phyloP scores from a whole-genome alignment of 306 rosid genomes.

The Carpinus fangiana region DNA sequence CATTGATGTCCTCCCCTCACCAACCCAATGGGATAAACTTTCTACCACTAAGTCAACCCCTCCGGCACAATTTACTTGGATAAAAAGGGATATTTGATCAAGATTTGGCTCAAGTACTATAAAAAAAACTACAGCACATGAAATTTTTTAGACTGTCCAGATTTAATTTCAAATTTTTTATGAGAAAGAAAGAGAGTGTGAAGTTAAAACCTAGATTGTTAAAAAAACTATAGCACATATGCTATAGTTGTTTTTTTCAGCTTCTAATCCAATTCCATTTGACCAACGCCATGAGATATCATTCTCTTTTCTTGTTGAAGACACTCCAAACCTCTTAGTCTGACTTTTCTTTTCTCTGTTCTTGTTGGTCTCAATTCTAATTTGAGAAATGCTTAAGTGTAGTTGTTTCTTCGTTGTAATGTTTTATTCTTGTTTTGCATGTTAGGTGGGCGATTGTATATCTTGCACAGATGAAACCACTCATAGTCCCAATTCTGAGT shows the following conservation, averaged over 20 bases:
- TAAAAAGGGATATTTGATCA: background rate
- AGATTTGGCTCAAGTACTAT: too few species aligned
- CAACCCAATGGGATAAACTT: too few species aligned
- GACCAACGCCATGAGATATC: background rate
- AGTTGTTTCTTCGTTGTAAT: background rate
- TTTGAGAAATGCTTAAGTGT: background rate
- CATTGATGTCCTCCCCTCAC: too few species aligned
- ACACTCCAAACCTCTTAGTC: background rate
- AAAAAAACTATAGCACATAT: too few species aligned
- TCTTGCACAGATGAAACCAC: conserved; percentile 97
- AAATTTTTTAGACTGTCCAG: too few species aligned
- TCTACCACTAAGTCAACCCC: too few species aligned
- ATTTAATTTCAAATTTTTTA: too few species aligned
- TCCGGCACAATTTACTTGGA: too few species aligned
- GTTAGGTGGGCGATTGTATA: conserved; percentile 98
- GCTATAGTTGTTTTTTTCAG: too few species aligned
- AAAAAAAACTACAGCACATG: too few species aligned
- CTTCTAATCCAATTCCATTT: background rate
- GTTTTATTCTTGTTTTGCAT: conserved; percentile 16
- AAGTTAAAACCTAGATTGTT: too few species aligned
- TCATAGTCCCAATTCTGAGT: conserved; percentile 85
- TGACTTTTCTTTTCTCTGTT: background rate
- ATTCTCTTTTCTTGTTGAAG: background rate
- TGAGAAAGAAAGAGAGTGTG: too few species aligned
- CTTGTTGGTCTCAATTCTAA: background rate